Conservation (phyloP, 2,329 filamentous ascomycete genomes). For the Calonectria multiphialidica region DNA sequence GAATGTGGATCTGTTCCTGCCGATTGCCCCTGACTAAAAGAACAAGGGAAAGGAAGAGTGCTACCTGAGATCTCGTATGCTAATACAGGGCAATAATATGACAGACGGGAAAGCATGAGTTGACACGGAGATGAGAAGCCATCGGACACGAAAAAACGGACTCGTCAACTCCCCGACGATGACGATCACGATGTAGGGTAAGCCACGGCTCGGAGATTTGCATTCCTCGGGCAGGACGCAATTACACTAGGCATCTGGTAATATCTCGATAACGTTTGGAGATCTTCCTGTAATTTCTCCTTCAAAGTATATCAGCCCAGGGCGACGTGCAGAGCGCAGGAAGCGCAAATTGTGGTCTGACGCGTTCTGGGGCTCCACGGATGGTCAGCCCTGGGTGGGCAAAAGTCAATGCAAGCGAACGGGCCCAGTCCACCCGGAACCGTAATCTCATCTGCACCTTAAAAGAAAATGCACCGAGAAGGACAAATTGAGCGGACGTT, state of each 20-base stretch:
- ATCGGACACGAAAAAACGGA: neutral
- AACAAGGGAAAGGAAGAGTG: too few species aligned
- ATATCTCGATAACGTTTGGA: neutral
- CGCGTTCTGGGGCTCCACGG: neutral
- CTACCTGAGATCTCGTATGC: too few species aligned
- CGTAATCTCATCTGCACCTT: constrained; percentile 1
- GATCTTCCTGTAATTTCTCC: neutral
- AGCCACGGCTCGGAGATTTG: neutral
- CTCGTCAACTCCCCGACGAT: too few species aligned
- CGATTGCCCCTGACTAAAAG: neutral
- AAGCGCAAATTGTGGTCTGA: constrained; percentile 2
- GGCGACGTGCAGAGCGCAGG: neutral
- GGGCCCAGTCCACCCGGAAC: neutral
- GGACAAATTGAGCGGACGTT: neutral
- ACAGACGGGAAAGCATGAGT: too few species aligned
- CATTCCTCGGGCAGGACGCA: too few species aligned
- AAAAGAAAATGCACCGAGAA: neutral
- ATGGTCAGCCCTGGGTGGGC: constrained; percentile 1
- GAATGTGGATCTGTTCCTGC: neutral
- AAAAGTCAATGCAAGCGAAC: constrained; percentile 15
- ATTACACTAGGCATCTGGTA: neutral
- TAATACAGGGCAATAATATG: too few species aligned
- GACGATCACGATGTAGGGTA: neutral
- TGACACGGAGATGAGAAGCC: too few species aligned
- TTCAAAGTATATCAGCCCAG: neutral